A percentile compares a stretch with the other conserved stretches of the same genome.
Conservation (phyloP, 2,329 filamentous ascomycete genomes). For the Rachicladosporium sp. region DNA sequence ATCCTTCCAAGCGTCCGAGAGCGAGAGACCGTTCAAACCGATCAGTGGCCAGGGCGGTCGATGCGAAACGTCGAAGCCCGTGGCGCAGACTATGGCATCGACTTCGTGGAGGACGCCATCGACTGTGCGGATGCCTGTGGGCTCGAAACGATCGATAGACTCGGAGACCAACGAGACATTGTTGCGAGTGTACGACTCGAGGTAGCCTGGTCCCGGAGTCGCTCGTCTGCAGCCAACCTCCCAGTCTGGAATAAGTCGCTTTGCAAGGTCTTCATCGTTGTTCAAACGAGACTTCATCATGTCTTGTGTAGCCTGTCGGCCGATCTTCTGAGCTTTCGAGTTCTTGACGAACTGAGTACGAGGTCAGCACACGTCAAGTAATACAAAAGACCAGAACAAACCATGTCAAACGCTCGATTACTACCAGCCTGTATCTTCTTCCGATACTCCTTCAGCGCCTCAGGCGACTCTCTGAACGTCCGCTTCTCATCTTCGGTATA, state of each 20-base stretch:
- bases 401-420: conserved; percentile 21
- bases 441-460: conserved; percentile 23
- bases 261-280: conserved; percentile 43
- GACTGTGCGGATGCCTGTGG: conserved; percentile 15
- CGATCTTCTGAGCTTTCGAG: conserved; percentile 25
- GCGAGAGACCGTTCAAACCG: conserved; percentile 22
- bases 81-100: conserved; percentile 33
- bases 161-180: conserved; percentile 20
- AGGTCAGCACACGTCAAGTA: not conserved
- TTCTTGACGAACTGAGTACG: conserved; percentile 38
- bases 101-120: conserved; percentile 12
- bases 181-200: conserved; percentile 24
- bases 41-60: conserved; percentile 24
- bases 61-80: conserved; percentile 29
- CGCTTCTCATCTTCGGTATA: conserved; percentile 23
- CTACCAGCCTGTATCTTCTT: conserved; percentile 22
- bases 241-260: conserved; percentile 49
- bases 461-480: conserved; percentile 19
- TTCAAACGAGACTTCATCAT: conserved; percentile 42
- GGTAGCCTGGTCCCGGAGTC: conserved; percentile 36
- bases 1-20: conserved; percentile 17
- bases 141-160: conserved; percentile 13
- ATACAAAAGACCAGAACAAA: not conserved
- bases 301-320: conserved; percentile 11
- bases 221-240: conserved; percentile 53